These are phyloP conservation scores for Chionographis japonica DNA, from an alignment of 106 monocot genomes.

Conservation along the genomic window DNA sequence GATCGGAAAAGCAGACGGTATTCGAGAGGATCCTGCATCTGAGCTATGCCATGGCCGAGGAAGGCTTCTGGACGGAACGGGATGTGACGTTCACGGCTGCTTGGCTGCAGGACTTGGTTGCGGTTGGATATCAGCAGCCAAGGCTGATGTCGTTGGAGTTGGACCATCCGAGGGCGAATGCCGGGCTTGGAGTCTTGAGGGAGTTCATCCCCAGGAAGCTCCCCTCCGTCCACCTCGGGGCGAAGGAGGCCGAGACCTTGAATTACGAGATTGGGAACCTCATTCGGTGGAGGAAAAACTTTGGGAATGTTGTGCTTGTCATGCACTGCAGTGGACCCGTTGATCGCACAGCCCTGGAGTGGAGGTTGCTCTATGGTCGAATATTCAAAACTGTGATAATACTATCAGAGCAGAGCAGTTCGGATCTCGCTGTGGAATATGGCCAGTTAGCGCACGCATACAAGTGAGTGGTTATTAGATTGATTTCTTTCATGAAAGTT, in stretches of 20 bases:
- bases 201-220: slow-evolving; percentile 49
- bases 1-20: slow-evolving; percentile 31
- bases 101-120: slow-evolving; percentile 55
- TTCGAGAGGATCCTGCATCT: slow-evolving; percentile 47
- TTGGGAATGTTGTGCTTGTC: slow-evolving; percentile 88
- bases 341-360: slow-evolving; percentile 83
- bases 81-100: slow-evolving; percentile 46
- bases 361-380: slow-evolving; percentile 95
- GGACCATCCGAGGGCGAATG: slow-evolving; percentile 28
- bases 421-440: slow-evolving; percentile 60
- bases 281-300: slow-evolving; percentile 88
- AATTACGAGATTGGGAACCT: slow-evolving; percentile 93
- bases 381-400: slow-evolving; percentile 96
- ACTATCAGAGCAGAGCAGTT: slow-evolving; percentile 56
- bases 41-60: slow-evolving; percentile 50
- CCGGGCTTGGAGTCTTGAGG: slow-evolving; percentile 36
- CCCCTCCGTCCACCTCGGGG: slow-evolving; percentile 59
- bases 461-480: slow-evolving; percentile 42
- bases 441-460: slow-evolving; percentile 53
- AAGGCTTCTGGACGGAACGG: slow-evolving; percentile 52
- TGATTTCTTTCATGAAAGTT: not conserved
- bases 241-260: slow-evolving; percentile 78
- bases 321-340: slow-evolving; percentile 62
- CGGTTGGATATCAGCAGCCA: slow-evolving; percentile 50
- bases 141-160: slow-evolving; percentile 42